Conservation (phyloP, 441 rosid species). For the Jatropha podagrica region DNA sequence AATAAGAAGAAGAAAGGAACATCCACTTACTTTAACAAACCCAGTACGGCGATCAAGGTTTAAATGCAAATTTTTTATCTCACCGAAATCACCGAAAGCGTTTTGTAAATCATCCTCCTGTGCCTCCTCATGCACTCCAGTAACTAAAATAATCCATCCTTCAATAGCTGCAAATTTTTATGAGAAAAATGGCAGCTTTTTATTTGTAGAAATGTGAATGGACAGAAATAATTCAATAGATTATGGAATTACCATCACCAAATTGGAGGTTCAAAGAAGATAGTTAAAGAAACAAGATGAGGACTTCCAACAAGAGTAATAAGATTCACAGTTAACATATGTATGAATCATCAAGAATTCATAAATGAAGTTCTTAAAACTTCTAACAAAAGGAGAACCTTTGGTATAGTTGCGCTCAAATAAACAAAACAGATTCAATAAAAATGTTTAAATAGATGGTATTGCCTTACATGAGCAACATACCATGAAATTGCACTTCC, state of each 20-base stretch:
- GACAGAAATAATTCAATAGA: not conserved
- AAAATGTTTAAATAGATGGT: not conserved
- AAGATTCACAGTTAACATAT: not conserved
- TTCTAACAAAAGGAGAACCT: not conserved
- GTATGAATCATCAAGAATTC: not conserved
- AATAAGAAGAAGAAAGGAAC: not conserved
- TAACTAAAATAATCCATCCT: constrained; percentile 90
- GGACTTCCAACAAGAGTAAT: not conserved
- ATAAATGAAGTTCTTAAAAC: not conserved
- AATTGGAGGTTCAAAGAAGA: not conserved
- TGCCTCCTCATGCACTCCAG: constrained; percentile 93
- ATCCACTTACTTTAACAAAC: constrained; percentile 74
- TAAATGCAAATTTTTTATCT: constrained; percentile 81
- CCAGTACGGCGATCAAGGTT: constrained; percentile 96
- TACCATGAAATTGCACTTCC: not conserved
- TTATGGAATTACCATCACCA: not conserved
- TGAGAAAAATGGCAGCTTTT: not conserved
- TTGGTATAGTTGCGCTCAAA: not conserved
- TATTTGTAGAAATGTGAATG: not conserved
- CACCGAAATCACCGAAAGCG: constrained; percentile 89
- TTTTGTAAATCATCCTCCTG: constrained; percentile 88
- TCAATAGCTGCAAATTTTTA: constrained; percentile 66
- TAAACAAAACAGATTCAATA: not conserved
- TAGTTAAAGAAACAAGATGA: not conserved
- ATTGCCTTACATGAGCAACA: not conserved